phyloP scores from a whole-genome alignment of 805 yeast genomes.

The Ogataea wickerhamii region DNA sequence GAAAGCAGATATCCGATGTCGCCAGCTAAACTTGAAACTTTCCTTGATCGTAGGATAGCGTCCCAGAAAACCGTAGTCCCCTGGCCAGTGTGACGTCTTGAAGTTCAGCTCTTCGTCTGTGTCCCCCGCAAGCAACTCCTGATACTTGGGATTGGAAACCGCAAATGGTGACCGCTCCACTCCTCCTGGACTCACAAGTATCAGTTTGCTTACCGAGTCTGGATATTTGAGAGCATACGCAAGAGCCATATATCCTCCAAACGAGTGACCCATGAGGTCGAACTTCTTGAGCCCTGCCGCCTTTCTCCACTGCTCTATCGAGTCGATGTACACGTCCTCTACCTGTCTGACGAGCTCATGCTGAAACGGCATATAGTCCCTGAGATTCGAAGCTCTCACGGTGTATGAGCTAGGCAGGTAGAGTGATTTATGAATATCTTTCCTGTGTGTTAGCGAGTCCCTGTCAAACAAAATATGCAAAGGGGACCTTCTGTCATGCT shows the following conservation, averaged over 20 bases:
- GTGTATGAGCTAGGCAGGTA: slow-evolving; percentile 20
- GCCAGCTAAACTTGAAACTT: slow-evolving; percentile 37
- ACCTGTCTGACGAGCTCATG: slow-evolving; percentile 39
- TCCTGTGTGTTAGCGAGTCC: slow-evolving; percentile 14
- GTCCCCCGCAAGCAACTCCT: slow-evolving; percentile 5
- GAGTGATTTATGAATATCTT: slow-evolving; percentile 25
- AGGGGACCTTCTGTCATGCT: slow-evolving; percentile 25
- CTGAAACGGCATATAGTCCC: slow-evolving; percentile 32
- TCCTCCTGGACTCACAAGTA: slow-evolving; percentile 74
- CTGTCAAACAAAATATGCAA: slow-evolving; percentile 25
- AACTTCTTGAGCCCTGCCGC: slow-evolving; percentile 47
- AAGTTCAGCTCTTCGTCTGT: slow-evolving; percentile 11
- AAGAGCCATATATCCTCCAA: slow-evolving; percentile 71
- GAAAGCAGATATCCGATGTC: slow-evolving; percentile 43
- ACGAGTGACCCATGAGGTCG: slow-evolving; percentile 71
- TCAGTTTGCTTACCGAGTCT: slow-evolving; percentile 45
- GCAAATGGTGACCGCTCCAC: slow-evolving; percentile 68
- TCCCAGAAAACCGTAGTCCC: slow-evolving; percentile 43
- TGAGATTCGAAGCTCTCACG: slow-evolving; percentile 18
- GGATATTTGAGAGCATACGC: slow-evolving; percentile 63
- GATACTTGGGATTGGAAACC: slow-evolving; percentile 39
- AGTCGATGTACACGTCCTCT: slow-evolving; percentile 53
- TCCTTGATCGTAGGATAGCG: slow-evolving; percentile 41
- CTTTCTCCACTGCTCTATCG: slow-evolving; percentile 64
- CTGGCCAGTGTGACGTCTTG: slow-evolving; percentile 42